A percentile compares a stretch with the other conserved stretches of the same genome.
Evolutionary conservation across 106 monocot species (phyloP).

Genomic region (Dioscorea zingiberensis): DNA sequence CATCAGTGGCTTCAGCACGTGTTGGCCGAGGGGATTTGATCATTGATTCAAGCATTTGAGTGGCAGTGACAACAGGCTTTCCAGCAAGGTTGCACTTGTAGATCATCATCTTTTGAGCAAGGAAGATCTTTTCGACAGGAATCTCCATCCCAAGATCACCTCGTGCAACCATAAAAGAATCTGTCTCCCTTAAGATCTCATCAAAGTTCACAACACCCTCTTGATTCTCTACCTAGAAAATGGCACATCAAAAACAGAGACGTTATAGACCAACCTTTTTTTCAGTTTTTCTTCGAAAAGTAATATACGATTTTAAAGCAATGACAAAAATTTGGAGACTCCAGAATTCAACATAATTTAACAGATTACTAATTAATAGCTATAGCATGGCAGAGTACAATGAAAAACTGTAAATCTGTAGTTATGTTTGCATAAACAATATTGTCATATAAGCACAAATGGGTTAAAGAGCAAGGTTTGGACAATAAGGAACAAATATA

Average conservation of each 20-base stretch:
- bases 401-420: too few relatives aligned
- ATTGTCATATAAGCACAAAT: too few relatives aligned
- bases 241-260: not conserved
- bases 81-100: slow-evolving; percentile 69
- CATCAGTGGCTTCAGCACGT: slow-evolving; percentile 72
- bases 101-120: slow-evolving; percentile 88
- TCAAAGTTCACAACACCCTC: slow-evolving; percentile 78
- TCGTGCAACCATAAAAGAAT: slow-evolving; percentile 73
- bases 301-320: too few relatives aligned
- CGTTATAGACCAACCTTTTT: too few relatives aligned
- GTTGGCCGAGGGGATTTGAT: slow-evolving; percentile 77
- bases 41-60: slow-evolving; percentile 83
- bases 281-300: too few relatives aligned
- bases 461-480: too few relatives aligned
- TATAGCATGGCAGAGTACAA: too few relatives aligned
- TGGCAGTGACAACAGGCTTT: slow-evolving; percentile 73
- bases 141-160: slow-evolving; percentile 84
- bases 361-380: too few relatives aligned
- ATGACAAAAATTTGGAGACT: too few relatives aligned
- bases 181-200: slow-evolving; percentile 69
- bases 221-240: slow-evolving; percentile 63
- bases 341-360: too few relatives aligned
- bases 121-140: slow-evolving; percentile 78
- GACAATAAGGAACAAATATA: too few relatives aligned
- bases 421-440: too few relatives aligned